Conservation (phyloP, 2,329 filamentous ascomycete genomes). For the Colletotrichum lini region DNA sequence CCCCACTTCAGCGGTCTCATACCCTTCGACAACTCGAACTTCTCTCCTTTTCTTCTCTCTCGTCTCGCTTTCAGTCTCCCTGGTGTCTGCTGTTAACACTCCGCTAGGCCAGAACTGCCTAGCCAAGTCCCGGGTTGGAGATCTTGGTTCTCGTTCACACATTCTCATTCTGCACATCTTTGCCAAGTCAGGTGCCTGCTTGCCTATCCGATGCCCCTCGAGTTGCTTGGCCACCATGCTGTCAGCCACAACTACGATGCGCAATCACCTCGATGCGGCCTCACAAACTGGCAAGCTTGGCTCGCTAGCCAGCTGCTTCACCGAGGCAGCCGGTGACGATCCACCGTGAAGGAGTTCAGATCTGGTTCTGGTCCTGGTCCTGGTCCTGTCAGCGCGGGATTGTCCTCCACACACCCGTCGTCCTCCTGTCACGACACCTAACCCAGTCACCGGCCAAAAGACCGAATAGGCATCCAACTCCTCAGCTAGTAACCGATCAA, state of each 20-base stretch:
- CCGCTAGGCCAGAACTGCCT: too few species aligned
- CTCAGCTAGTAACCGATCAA: slow-evolving; percentile 11
- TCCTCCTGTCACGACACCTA: background rate
- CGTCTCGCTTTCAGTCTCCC: background rate
- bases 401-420: background rate
- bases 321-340: background rate
- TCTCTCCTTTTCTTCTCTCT: background rate
- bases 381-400: slow-evolving; percentile 16
- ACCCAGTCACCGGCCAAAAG: slow-evolving; percentile 29
- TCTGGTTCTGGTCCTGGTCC: background rate
- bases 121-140: background rate
- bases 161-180: background rate
- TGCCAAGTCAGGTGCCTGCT: background rate
- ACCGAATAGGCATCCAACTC: slow-evolving; percentile 11
- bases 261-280: background rate
- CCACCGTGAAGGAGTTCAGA: slow-evolving; percentile 9
- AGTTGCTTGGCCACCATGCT: background rate
- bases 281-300: background rate
- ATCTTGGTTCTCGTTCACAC: background rate
- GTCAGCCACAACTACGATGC: background rate
- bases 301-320: background rate
- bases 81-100: background rate
- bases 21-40: background rate
- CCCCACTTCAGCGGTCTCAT: slow-evolving; percentile 19
- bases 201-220: background rate